Percentiles rank a stretch among this genome's conserved stretches.
These are phyloP conservation scores for Ottelia alismoides DNA, from an alignment of 106 monocot genomes.

Conservation along the genomic window DNA sequence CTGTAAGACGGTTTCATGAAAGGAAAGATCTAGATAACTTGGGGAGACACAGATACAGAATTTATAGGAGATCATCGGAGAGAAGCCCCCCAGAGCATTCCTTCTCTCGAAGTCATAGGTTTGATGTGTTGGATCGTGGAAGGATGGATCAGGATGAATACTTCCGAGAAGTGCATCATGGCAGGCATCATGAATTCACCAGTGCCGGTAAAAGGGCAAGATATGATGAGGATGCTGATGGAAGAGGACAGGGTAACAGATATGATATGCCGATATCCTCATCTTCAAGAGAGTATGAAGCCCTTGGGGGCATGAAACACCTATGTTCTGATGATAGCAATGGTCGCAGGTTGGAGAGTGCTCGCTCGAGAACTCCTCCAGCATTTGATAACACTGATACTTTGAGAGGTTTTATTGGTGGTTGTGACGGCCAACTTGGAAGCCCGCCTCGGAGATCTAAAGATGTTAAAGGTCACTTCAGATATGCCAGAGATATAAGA, in stretches of 20 bases:
- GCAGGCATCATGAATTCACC: conserved; percentile 22
- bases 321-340: conserved; percentile 22
- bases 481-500: conserved; percentile 19
- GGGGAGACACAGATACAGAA: conserved; percentile 21
- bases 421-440: conserved; percentile 4
- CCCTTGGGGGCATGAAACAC: conserved; percentile 15
- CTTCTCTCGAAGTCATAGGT: conserved; percentile 26
- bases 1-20: conserved; percentile 44
- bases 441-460: conserved; percentile 9
- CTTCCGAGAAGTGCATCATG: conserved; percentile 16
- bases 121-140: conserved; percentile 16
- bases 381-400: conserved; percentile 17
- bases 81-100: conserved; percentile 32
- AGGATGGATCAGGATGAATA: conserved; percentile 35
- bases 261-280: conserved; percentile 21
- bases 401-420: conserved; percentile 6
- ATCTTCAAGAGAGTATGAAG: conserved; percentile 18
- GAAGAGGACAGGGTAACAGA: conserved; percentile 20
- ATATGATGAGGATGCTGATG: conserved; percentile 14
- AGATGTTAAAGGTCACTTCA: conserved; percentile 15
- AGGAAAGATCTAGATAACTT: conserved; percentile 25
- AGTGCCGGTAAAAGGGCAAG: conserved; percentile 19
- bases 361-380: conserved; percentile 12
- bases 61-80: conserved; percentile 10
- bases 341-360: conserved; percentile 16